These are phyloP conservation scores for Alternaria novae-zelandiae DNA, from an alignment of 2,329 filamentous ascomycete genomes.

Conservation along the genomic window DNA sequence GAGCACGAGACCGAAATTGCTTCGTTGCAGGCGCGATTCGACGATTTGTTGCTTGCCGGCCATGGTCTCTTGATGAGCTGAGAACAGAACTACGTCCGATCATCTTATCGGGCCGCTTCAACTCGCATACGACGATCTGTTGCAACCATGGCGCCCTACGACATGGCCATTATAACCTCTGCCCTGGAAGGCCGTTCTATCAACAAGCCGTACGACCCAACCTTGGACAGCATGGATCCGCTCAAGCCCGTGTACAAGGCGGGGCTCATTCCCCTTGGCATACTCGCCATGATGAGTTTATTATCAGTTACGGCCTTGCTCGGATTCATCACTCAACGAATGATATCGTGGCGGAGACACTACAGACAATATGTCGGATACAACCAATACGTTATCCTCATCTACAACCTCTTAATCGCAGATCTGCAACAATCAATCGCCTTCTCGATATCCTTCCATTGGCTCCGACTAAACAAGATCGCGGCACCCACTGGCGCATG, in stretches of 20 bases:
- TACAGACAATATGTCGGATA: conserved; percentile 59
- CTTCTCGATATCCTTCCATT: conserved; percentile 58
- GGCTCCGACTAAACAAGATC: conserved; percentile 55
- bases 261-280: conserved; percentile 56
- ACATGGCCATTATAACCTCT: conserved; percentile 13
- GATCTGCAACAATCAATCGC: conserved; percentile 61
- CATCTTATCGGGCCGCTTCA: conserved; percentile 1
- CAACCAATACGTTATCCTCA: conserved; percentile 62
- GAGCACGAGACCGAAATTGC: conserved; percentile 5
- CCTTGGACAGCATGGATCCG: conserved; percentile 41
- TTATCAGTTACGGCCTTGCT: conserved; percentile 54
- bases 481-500: conserved; percentile 53
- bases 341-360: conserved; percentile 58
- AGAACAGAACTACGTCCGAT: conserved; percentile 7
- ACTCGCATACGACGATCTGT: neutral
- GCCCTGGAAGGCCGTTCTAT: conserved; percentile 15
- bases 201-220: conserved; percentile 28
- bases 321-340: conserved; percentile 57
- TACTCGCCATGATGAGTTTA: conserved; percentile 57
- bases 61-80: conserved; percentile 25
- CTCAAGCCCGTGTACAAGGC: conserved; percentile 37
- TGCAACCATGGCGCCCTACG: conserved; percentile 14
- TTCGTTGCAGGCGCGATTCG: conserved; percentile 1
- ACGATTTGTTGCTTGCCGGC: conserved; percentile 9
- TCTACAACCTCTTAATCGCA: conserved; percentile 60